Conservation (phyloP, 2,329 filamentous ascomycete genomes). For the Aspergillus terreus region DNA sequence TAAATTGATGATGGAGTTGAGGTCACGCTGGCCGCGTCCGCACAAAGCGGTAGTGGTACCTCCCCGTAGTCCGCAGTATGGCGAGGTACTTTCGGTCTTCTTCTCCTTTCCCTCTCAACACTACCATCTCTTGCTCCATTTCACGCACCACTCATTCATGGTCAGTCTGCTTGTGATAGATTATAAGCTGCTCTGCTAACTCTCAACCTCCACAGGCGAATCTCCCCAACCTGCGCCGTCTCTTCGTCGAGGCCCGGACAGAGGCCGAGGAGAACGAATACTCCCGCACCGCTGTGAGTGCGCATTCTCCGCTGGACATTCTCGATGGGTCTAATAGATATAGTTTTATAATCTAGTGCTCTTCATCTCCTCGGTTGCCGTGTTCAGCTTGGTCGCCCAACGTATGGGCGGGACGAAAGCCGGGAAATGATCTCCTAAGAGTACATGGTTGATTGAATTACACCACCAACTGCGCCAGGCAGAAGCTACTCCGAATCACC, state of each 20-base stretch:
- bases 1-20: neutral
- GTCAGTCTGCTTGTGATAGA: neutral
- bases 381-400: constrained; percentile 91
- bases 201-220: constrained; percentile 30
- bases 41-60: no score
- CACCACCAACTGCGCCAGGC: constrained; percentile 7
- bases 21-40: constrained; percentile 2
- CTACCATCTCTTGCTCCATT: neutral
- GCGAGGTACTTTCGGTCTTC: neutral
- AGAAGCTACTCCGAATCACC: constrained; percentile 1
- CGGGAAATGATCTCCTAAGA: constrained; percentile 22
- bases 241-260: constrained; percentile 91
- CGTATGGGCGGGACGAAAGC: constrained; percentile 58
- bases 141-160: neutral
- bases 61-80: no score
- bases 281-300: constrained; percentile 80
- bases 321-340: constrained; percentile 7
- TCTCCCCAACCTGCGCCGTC: constrained; percentile 88
- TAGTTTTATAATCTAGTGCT: constrained; percentile 94
- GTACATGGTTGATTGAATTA: neutral
- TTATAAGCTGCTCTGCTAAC: neutral
- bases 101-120: neutral
- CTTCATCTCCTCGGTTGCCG: constrained; percentile 92
- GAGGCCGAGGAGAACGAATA: constrained; percentile 94
- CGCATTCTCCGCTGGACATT: neutral